Percentiles rank a stretch among this genome's conserved stretches.
Evolutionary conservation across 495 filamentous ascomycete species (phyloP).

Genomic region (Penicillium turbatum): DNA sequence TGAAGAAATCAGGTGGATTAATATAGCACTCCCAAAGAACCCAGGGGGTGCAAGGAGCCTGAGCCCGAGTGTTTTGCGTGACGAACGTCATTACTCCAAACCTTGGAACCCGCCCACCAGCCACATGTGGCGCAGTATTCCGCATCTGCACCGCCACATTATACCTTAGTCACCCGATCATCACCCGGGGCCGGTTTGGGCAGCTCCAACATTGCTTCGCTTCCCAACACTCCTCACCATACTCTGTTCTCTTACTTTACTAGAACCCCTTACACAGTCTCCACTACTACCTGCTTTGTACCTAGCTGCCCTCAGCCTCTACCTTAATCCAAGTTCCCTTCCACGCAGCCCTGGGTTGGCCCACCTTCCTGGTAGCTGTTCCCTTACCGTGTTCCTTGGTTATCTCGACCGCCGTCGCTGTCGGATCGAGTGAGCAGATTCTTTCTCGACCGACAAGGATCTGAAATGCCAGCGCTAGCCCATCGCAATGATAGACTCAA

Average conservation of each 20-base stretch:
- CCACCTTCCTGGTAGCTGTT: conserved; percentile 31
- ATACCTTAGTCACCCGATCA: conserved; percentile 21
- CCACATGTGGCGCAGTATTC: conserved; percentile 10
- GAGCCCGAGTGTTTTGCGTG: conserved; percentile 4
- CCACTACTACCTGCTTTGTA: not conserved
- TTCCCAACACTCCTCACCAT: conserved; percentile 13
- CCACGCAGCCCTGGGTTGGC: conserved; percentile 28
- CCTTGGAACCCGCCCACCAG: conserved; percentile 9
- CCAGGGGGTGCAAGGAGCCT: conserved; percentile 1
- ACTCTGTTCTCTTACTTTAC: conserved; percentile 2
- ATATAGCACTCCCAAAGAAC: conserved; percentile 2
- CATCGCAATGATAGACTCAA: conserved; percentile 68
- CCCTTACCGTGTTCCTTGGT: conserved; percentile 21
- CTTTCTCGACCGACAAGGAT: conserved; percentile 1
- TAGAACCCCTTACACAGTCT: not conserved
- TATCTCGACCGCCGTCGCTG: conserved; percentile 22
- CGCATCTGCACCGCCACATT: conserved; percentile 9
- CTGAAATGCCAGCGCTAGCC: conserved; percentile 44
- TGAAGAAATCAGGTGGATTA: conserved; percentile 1
- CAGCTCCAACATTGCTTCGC: conserved; percentile 9
- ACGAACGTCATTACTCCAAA: conserved; percentile 16
- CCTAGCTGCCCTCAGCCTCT: not conserved
- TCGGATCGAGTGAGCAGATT: conserved; percentile 2
- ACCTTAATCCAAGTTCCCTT: not conserved
- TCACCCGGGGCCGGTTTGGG: conserved; percentile 2